phyloP scores from a whole-genome alignment of 805 yeast genomes.

The Candida dajiaensis region DNA sequence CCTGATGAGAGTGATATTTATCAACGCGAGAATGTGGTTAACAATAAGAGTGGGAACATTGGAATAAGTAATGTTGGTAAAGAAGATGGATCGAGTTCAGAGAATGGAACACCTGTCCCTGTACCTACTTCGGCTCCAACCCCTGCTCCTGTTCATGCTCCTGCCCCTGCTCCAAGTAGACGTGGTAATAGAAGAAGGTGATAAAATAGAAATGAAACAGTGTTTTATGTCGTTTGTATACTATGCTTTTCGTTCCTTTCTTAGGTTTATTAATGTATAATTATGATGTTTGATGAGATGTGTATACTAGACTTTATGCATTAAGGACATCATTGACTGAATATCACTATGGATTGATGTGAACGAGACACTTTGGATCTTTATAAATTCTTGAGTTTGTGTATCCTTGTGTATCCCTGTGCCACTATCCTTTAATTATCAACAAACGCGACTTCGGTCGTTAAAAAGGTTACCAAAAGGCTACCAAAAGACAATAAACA shows the following conservation, averaged over 20 bases:
- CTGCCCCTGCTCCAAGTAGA: conserved; percentile 14
- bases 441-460: no score
- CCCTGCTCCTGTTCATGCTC: conserved; percentile 5
- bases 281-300: no score
- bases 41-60: conserved; percentile 6
- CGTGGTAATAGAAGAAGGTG: conserved; percentile 19
- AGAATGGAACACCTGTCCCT: conserved; percentile 10
- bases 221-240: no score
- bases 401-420: not conserved
- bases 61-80: conserved; percentile 7
- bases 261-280: no score
- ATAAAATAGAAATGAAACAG: not conserved
- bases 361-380: conserved; percentile 31
- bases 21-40: conserved; percentile 22
- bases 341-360: no score
- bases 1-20: conserved; percentile 40
- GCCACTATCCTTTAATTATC: no score
- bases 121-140: conserved; percentile 5
- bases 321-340: no score
- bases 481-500: no score
- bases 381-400: conserved; percentile 19
- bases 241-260: no score
- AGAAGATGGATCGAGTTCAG: conserved; percentile 16
- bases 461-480: no score
- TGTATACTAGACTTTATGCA: no score